Percentiles rank a stretch among this genome's conserved stretches.
Conservation (phyloP, 257 asterid genomes). For the Phtheirospermum japonicum region DNA sequence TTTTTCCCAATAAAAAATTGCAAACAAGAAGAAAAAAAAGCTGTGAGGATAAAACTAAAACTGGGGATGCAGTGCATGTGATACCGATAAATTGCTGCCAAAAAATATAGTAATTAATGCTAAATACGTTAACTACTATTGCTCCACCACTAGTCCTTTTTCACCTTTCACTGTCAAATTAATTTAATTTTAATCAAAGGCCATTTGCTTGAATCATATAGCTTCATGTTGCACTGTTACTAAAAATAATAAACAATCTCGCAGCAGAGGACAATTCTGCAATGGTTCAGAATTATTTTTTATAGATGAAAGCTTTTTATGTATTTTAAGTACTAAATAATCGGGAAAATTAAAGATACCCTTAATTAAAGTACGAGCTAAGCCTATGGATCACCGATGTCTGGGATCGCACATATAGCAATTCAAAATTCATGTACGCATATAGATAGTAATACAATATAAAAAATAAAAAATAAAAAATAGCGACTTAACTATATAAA, state of each 20-base stretch:
- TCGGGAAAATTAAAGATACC: slow-evolving; percentile 21
- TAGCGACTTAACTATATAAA: too few species aligned
- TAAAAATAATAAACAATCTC: slow-evolving; percentile 25
- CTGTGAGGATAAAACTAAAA: too few species aligned
- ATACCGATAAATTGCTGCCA: slow-evolving; percentile 32
- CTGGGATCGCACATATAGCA: slow-evolving; percentile 61
- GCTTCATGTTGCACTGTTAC: slow-evolving; percentile 14
- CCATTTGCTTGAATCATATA: slow-evolving; percentile 29
- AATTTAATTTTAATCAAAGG: background rate
- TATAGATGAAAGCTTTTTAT: background rate
- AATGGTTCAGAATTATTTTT: slow-evolving; percentile 7
- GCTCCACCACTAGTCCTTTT: too few species aligned
- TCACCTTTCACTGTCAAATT: too few species aligned
- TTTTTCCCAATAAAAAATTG: too few species aligned
- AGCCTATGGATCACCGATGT: slow-evolving; percentile 51
- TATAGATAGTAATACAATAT: too few species aligned
- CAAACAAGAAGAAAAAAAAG: too few species aligned
- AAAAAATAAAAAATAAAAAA: too few species aligned
- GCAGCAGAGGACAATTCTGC: slow-evolving; percentile 32
- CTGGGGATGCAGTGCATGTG: slow-evolving; percentile 36
- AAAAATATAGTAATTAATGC: slow-evolving; percentile 14
- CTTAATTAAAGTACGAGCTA: slow-evolving; percentile 18
- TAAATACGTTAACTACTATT: too few species aligned
- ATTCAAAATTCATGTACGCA: too few species aligned
- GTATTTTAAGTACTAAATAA: background rate